A percentile compares a stretch with the other conserved stretches of the same genome.
Conservation (phyloP, 495 filamentous ascomycete species). For the Penicillium soppii region DNA sequence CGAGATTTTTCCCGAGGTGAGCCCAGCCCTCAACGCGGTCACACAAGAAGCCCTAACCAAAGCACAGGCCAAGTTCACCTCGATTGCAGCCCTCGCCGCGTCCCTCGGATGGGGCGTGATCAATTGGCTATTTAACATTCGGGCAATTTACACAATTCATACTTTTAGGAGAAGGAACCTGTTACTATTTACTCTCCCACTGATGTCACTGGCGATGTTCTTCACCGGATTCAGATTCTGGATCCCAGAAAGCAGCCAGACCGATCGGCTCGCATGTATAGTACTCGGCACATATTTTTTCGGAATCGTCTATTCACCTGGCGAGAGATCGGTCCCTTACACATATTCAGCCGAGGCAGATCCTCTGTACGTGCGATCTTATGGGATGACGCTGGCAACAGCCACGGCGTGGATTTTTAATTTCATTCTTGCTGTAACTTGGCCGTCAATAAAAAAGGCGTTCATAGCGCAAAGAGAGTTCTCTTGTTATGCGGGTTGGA, state of each 20-base stretch:
- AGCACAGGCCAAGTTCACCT: conserved; percentile 43
- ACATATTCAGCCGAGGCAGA: conserved; percentile 82
- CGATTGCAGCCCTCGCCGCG: conserved; percentile 57
- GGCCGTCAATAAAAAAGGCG: conserved; percentile 57
- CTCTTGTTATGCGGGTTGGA: conserved; percentile 54
- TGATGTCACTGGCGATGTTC: conserved; percentile 70
- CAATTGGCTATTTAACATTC: conserved; percentile 77
- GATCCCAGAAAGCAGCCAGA: conserved; percentile 54
- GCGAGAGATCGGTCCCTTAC: conserved; percentile 80
- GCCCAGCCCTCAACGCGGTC: neutral
- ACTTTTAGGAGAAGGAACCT: conserved; percentile 81
- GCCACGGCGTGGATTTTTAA: conserved; percentile 64
- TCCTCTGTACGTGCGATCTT: conserved; percentile 69
- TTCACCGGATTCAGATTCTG: conserved; percentile 82
- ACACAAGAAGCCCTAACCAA: neutral
- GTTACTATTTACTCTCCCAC: conserved; percentile 72
- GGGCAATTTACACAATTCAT: conserved; percentile 79
- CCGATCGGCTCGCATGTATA: conserved; percentile 55
- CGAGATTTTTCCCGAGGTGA: conserved; percentile 46
- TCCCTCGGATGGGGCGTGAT: conserved; percentile 77
- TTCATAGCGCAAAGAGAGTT: conserved; percentile 55
- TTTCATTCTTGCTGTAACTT: conserved; percentile 42
- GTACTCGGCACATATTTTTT: conserved; percentile 74
- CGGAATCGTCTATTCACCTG: conserved; percentile 73
- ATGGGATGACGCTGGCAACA: conserved; percentile 68